Evolutionary conservation across 2,329 filamentous ascomycete species (phyloP).

Genomic region (Cordyceps militaris): DNA sequence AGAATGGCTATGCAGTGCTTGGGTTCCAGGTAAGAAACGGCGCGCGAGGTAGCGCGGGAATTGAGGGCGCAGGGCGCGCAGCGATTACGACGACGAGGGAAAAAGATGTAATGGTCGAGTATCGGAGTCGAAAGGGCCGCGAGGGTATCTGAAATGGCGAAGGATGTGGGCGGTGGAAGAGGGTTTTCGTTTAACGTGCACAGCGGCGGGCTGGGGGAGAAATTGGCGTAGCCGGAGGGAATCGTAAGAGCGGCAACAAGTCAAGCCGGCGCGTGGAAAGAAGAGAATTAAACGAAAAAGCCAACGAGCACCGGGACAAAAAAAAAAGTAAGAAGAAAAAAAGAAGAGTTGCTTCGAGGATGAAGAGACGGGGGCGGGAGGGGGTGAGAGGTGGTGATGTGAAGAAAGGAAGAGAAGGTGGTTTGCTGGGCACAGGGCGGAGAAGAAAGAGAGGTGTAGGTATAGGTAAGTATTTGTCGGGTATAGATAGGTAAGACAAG

Average conservation of each 20-base stretch:
- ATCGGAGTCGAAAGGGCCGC: not conserved
- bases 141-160: not conserved
- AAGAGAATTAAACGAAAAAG: not conserved
- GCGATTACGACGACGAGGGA: not conserved
- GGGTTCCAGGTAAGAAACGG: constrained; percentile 1
- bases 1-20: not conserved
- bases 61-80: not conserved
- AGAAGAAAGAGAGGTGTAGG: not conserved
- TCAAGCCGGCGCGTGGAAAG: not conserved
- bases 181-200: not conserved
- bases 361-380: constrained; percentile 12
- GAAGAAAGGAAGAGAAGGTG: constrained; percentile 5
- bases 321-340: not conserved
- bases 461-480: not conserved
- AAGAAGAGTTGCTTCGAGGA: constrained; percentile 6
- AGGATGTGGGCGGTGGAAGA: not conserved
- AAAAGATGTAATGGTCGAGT: not conserved
- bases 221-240: not conserved
- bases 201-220: constrained; percentile 6
- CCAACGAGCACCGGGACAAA: not conserved
- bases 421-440: not conserved
- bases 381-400: constrained; percentile 11
- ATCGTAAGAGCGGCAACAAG: not conserved
- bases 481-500: not conserved
- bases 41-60: not conserved